These are phyloP conservation scores for Chlorella sp. DNA, from an alignment of 139 green algal species.

Conservation along the genomic window DNA sequence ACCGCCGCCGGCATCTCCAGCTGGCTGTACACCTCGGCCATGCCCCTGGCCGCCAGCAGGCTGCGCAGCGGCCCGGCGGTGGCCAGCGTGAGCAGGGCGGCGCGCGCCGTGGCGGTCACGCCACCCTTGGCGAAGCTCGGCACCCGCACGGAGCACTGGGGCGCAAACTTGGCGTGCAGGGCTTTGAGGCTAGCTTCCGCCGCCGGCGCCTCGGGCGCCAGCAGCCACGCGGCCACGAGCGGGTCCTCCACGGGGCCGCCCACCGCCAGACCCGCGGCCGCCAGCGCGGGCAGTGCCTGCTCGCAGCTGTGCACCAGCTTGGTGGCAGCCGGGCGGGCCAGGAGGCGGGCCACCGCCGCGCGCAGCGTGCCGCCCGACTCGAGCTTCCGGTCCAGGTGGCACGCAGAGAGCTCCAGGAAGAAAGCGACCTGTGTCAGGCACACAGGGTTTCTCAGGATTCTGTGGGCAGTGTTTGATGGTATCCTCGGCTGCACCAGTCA, in stretches of 20 bases:
- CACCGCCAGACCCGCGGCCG: constrained; percentile 13
- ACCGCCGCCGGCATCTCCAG: too few relatives aligned
- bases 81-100: constrained; percentile 15
- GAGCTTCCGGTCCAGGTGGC: neutral
- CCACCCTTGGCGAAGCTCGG: constrained; percentile 17
- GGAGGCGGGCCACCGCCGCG: neutral
- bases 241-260: constrained; percentile 17
- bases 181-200: neutral
- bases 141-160: constrained; percentile 11
- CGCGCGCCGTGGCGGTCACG: constrained; percentile 20
- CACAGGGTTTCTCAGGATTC: too few relatives aligned
- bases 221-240: constrained; percentile 1
- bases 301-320: constrained; percentile 13
- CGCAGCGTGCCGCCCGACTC: constrained; percentile 1
- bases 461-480: too few relatives aligned
- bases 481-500: too few relatives aligned
- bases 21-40: constrained; percentile 32
- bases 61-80: constrained; percentile 7
- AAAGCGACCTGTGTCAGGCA: constrained; percentile 1
- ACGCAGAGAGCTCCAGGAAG: constrained; percentile 13
- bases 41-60: constrained; percentile 9
- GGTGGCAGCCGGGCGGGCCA: neutral
- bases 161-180: neutral
- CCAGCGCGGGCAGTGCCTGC: constrained; percentile 6
- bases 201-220: neutral